Conservation (phyloP, 1,284 basidiomycete genomes). For the Cyathus olla region DNA sequence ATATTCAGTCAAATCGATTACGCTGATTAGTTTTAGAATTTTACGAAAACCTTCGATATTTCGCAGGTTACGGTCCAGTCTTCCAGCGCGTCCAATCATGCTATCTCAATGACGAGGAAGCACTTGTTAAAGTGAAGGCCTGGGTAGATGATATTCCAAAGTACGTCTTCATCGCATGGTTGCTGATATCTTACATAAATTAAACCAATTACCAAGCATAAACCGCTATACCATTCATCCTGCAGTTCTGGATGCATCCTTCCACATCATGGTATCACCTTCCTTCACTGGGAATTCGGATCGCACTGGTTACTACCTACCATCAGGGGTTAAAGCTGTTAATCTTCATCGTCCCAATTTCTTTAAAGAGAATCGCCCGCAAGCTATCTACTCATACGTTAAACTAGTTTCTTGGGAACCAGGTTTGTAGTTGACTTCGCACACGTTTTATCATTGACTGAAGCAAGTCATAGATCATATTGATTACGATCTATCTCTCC, state of each 20-base stretch:
- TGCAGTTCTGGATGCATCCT: conserved; percentile 41
- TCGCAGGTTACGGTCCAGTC: conserved; percentile 21
- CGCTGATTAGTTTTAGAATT: conserved; percentile 9
- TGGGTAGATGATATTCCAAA: conserved; percentile 10
- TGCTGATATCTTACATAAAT: conserved; percentile 2
- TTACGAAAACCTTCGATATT: conserved; percentile 24
- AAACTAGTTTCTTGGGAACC: conserved; percentile 24
- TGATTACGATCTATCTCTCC: conserved; percentile 16
- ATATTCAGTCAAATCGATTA: neutral
- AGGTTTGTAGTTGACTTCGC: conserved; percentile 13
- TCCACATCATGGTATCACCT: conserved; percentile 21
- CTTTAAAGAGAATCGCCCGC: conserved; percentile 8
- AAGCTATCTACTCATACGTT: conserved; percentile 20
- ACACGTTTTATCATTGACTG: neutral
- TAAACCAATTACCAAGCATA: conserved; percentile 14
- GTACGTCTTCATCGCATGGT: conserved; percentile 6
- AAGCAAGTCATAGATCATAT: conserved; percentile 9
- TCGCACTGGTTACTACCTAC: conserved; percentile 27
- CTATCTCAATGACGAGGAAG: conserved; percentile 20
- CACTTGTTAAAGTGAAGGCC: conserved; percentile 22
- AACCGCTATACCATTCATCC: conserved; percentile 49
- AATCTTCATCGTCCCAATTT: conserved; percentile 17
- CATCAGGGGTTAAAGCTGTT: conserved; percentile 19
- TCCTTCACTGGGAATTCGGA: conserved; percentile 25
- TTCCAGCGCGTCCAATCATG: conserved; percentile 26